Evolutionary conservation across 2,329 filamentous ascomycete genomes (phyloP).

Genomic region (Hymenoscyphus occultus): DNA sequence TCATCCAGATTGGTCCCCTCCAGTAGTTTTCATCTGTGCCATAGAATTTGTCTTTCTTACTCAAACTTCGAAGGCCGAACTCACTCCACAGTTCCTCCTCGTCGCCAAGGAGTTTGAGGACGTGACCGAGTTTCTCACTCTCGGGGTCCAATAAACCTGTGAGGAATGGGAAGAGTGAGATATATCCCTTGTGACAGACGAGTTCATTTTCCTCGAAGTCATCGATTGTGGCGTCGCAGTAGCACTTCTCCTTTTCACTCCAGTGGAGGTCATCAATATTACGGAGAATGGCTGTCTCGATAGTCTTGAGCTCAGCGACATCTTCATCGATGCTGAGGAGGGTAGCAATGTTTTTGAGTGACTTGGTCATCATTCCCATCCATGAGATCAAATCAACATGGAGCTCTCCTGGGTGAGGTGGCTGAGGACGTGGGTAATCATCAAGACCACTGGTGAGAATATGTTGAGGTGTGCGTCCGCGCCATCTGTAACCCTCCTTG

Average conservation of each 20-base stretch:
- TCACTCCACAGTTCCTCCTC: conserved; percentile 86
- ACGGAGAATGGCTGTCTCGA: conserved; percentile 71
- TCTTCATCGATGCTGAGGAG: conserved; percentile 77
- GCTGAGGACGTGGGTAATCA: conserved; percentile 91
- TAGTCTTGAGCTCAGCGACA: conserved; percentile 65
- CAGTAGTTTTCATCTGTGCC: conserved; percentile 96
- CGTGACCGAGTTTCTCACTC: conserved; percentile 68
- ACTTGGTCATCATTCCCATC: conserved; percentile 94
- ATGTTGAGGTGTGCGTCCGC: conserved; percentile 81
- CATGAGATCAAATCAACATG: conserved; percentile 93
- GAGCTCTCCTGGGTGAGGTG: conserved; percentile 91
- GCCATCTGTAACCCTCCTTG: conserved; percentile 95
- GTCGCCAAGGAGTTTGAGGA: conserved; percentile 75
- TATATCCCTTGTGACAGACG: conserved; percentile 95
- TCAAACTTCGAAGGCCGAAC: conserved; percentile 85
- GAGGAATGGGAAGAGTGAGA: conserved; percentile 90
- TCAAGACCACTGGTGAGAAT: conserved; percentile 92
- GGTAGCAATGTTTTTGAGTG: conserved; percentile 75
- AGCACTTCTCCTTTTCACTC: conserved; percentile 75
- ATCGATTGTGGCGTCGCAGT: conserved; percentile 93
- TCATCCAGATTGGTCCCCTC: conserved; percentile 92
- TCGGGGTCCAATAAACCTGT: conserved; percentile 74
- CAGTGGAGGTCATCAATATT: conserved; percentile 95
- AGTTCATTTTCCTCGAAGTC: conserved; percentile 87
- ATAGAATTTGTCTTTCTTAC: conserved; percentile 77